Percentiles rank a stretch among this genome's conserved stretches.
These are phyloP conservation scores for Vitis hybrid DNA, from an alignment of 177 flowering plant species.

Conservation along the genomic window DNA sequence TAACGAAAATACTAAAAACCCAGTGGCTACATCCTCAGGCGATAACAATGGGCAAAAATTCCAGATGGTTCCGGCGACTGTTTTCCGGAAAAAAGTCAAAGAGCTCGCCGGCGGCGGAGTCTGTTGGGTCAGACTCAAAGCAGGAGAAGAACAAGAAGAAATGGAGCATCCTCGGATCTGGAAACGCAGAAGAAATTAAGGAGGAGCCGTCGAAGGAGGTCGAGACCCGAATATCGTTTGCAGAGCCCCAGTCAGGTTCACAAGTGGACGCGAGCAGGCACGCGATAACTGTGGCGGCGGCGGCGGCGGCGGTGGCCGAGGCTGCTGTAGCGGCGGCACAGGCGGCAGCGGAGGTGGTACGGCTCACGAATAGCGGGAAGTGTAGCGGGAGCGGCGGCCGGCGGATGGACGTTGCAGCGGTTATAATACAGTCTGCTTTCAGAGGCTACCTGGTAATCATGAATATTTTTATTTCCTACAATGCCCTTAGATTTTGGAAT, in stretches of 20 bases:
- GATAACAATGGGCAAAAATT: conserved; percentile 18
- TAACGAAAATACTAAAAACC: too few species aligned
- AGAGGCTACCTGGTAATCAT: conserved; percentile 32
- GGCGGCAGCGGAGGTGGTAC: conserved; percentile 39
- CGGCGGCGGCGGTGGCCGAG: conserved; percentile 42
- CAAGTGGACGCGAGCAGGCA: conserved; percentile 29
- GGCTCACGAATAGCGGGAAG: conserved; percentile 18
- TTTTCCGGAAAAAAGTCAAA: conserved; percentile 19
- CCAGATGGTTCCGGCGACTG: conserved; percentile 20
- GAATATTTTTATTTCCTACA: not conserved
- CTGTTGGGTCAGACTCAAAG: too few species aligned
- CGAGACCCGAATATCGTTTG: too few species aligned
- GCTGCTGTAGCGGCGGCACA: conserved; percentile 42
- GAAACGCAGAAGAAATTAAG: not conserved
- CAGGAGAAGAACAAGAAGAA: conserved; percentile 11
- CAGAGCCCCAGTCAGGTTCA: too few species aligned
- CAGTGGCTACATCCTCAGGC: too few species aligned
- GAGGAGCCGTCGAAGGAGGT: too few species aligned
- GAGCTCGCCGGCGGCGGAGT: not conserved
- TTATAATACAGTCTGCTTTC: conserved; percentile 32
- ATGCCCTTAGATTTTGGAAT: not conserved
- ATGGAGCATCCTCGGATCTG: conserved; percentile 26
- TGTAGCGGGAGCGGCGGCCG: conserved; percentile 5
- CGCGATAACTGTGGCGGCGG: conserved; percentile 42
- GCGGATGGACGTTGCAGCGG: conserved; percentile 16